A percentile compares a stretch with the other conserved stretches of the same genome.
Conservation (phyloP, 139 green algal genomes). For the Chlorella sp. region DNA sequence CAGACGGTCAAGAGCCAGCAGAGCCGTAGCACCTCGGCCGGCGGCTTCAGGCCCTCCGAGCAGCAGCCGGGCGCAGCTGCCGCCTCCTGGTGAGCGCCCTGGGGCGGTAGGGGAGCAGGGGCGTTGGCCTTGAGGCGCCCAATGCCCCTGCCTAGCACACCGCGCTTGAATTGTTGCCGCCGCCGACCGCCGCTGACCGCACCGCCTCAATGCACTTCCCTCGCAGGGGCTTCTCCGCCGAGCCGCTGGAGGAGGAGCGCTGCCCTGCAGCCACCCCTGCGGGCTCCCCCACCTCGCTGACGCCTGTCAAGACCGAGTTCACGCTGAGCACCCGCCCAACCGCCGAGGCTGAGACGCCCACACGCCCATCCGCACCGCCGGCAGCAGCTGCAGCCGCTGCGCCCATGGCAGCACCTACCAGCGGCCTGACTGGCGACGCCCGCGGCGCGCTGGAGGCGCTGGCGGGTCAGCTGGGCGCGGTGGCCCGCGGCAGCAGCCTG, state of each 20-base stretch:
- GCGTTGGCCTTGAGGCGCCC: too few relatives aligned
- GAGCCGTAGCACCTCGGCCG: background rate
- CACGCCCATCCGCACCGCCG: too few relatives aligned
- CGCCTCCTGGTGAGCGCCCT: background rate
- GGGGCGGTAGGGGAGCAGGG: background rate
- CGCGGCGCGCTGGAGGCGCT: background rate
- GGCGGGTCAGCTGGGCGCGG: conserved; percentile 3
- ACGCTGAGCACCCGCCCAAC: background rate
- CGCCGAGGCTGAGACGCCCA: background rate
- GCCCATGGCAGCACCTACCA: background rate
- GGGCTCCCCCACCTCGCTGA: background rate
- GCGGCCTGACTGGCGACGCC: background rate
- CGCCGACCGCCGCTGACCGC: background rate
- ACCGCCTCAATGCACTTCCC: background rate
- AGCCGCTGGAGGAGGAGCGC: background rate
- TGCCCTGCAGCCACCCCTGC: background rate
- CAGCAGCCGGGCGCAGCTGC: background rate
- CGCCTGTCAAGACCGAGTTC: background rate
- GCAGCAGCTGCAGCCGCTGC: too few relatives aligned
- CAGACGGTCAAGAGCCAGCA: background rate
- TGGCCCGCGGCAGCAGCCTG: background rate
- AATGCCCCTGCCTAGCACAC: background rate
- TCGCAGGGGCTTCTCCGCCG: background rate
- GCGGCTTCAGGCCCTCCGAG: background rate
- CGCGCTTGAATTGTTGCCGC: background rate